phyloP scores from a whole-genome alignment of 2,329 filamentous ascomycete genomes.

The Meredithiella fracta region DNA sequence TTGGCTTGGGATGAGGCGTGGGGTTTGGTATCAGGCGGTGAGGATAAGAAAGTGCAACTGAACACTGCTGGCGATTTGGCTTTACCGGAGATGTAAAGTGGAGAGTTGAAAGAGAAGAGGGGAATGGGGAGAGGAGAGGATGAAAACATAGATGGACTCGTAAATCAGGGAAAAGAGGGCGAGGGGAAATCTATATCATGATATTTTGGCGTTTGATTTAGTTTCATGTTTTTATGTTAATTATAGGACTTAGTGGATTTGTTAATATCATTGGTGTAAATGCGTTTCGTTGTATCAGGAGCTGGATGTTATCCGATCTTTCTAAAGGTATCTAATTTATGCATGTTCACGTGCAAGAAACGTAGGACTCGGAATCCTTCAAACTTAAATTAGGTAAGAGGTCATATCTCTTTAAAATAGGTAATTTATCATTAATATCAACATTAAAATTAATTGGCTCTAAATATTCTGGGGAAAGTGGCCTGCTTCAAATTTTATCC shows the following conservation, averaged over 20 bases:
- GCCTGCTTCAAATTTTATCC: no score
- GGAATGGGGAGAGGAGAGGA: neutral
- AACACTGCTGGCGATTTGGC: conserved; percentile 31
- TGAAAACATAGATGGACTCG: neutral
- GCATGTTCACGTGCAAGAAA: no score
- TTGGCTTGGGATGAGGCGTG: conserved; percentile 73
- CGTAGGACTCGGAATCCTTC: neutral
- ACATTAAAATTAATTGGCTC: neutral
- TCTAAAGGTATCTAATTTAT: neutral
- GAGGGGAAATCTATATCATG: neutral
- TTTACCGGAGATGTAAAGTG: conserved; percentile 3
- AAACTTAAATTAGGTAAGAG: no score
- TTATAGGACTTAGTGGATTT: neutral
- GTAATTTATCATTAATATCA: no score
- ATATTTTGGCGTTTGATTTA: conserved; percentile 2
- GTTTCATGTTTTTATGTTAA: neutral
- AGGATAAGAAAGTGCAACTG: conserved; percentile 89
- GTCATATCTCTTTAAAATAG: no score
- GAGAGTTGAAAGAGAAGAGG: neutral
- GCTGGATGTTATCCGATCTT: neutral
- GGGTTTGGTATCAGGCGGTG: conserved; percentile 79
- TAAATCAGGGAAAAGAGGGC: neutral
- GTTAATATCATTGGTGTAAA: neutral
- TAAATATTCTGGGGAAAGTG: no score
- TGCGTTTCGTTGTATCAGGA: neutral